Conservation (phyloP, 306 rosid species). For the Rosa lucieae region DNA sequence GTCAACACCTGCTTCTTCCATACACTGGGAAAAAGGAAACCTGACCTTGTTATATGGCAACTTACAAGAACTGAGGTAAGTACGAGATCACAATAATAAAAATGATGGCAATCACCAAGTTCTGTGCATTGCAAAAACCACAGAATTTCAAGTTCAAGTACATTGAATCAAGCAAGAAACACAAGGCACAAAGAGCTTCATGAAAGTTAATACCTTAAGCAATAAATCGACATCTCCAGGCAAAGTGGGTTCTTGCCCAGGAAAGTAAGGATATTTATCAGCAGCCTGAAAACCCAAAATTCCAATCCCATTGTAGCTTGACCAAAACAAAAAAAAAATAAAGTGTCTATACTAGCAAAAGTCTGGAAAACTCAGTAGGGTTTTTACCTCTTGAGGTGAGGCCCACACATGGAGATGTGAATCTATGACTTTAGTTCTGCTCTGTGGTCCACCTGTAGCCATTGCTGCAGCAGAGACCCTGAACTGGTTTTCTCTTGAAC, state of each 20-base stretch:
- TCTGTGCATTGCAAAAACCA: not conserved
- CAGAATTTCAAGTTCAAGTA: not conserved
- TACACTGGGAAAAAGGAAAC: constrained; percentile 42
- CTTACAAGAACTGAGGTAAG: not conserved
- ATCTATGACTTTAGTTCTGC: constrained; percentile 47
- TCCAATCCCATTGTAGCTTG: not conserved
- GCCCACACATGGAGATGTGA: constrained; percentile 97
- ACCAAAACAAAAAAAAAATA: not conserved
- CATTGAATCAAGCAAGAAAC: not conserved
- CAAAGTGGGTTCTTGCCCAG: constrained; percentile 75
- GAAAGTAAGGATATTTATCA: constrained; percentile 64
- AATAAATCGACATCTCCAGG: constrained; percentile 64
- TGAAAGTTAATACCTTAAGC: constrained; percentile 53
- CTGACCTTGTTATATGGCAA: not conserved
- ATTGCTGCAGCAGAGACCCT: constrained; percentile 30
- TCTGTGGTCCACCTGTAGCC: constrained; percentile 31
- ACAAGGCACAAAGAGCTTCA: not conserved
- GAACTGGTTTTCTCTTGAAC: constrained; percentile 21
- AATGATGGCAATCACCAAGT: not conserved
- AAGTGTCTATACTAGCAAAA: not conserved
- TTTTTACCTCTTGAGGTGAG: constrained; percentile 64
- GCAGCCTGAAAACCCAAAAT: constrained; percentile 49
- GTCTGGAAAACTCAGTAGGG: not conserved
- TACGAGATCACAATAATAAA: not conserved
- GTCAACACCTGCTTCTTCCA: constrained; percentile 88